A percentile compares a stretch with the other conserved stretches of the same genome.
These are phyloP conservation scores for Antarctomyces pellizariae DNA, from an alignment of 495 filamentous ascomycete species.

Conservation along the genomic window DNA sequence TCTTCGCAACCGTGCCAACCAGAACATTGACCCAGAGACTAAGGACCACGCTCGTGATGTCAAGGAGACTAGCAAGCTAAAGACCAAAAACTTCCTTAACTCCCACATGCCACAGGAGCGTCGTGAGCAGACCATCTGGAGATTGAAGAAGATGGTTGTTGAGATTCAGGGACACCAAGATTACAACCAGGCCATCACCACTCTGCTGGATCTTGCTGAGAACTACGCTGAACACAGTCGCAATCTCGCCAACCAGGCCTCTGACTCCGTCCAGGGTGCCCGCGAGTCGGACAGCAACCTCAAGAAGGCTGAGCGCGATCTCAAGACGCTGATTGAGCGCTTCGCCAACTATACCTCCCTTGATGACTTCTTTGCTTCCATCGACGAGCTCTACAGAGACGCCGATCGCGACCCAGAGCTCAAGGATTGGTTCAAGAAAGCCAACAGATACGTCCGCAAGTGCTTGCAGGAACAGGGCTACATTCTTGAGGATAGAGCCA, in stretches of 20 bases:
- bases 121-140: constrained; percentile 77
- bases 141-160: constrained; percentile 92
- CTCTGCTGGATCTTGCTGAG: constrained; percentile 62
- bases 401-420: constrained; percentile 77
- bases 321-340: constrained; percentile 80
- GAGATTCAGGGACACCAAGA: constrained; percentile 88
- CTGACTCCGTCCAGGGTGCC: constrained; percentile 44
- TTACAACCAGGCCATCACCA: constrained; percentile 74
- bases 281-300: constrained; percentile 34
- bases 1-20: constrained; percentile 23
- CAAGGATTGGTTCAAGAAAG: constrained; percentile 64
- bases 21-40: constrained; percentile 34
- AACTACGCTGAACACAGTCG: constrained; percentile 60
- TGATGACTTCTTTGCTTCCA: constrained; percentile 64
- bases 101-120: constrained; percentile 83
- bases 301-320: constrained; percentile 47
- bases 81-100: constrained; percentile 46
- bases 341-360: constrained; percentile 86
- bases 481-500: constrained; percentile 67
- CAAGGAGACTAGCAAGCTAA: no score
- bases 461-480: constrained; percentile 78
- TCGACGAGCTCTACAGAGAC: constrained; percentile 77
- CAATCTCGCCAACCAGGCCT: constrained; percentile 33
- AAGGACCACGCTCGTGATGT: constrained; percentile 31
- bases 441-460: constrained; percentile 57